These are phyloP conservation scores for Halteria grandinella DNA, from an alignment of 73 alveolate species.

Conservation along the genomic window DNA sequence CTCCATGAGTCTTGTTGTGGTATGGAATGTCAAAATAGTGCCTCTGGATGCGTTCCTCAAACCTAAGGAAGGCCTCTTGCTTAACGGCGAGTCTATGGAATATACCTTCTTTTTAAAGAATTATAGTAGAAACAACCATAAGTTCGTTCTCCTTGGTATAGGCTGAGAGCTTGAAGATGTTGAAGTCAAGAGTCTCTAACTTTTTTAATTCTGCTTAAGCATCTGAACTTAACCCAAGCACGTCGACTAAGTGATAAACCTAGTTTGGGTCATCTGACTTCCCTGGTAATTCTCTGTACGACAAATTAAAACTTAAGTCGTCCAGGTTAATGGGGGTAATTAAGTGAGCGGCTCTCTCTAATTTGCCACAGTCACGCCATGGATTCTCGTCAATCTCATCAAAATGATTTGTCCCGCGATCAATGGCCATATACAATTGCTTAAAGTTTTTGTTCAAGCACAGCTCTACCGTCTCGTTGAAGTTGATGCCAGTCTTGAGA, in stretches of 20 bases:
- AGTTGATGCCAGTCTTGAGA: no score
- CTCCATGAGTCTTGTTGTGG: slow-evolving; percentile 75
- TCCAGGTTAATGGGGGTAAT: no score
- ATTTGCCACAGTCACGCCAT: slow-evolving; percentile 20
- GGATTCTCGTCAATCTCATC: slow-evolving; percentile 9
- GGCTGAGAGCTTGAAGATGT: slow-evolving; percentile 38
- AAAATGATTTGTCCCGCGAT: slow-evolving; percentile 14
- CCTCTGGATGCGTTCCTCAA: slow-evolving; percentile 32
- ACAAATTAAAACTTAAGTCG: no score
- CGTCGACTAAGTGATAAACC: slow-evolving; percentile 16
- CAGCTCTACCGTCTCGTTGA: no score
- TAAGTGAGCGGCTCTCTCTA: slow-evolving; percentile 26
- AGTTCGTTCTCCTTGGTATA: slow-evolving; percentile 41
- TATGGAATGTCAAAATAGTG: slow-evolving; percentile 60
- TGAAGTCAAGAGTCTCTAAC: slow-evolving; percentile 52
- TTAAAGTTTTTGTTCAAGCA: neutral
- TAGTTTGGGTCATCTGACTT: neutral
- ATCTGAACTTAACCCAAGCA: neutral
- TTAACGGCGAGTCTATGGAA: slow-evolving; percentile 42
- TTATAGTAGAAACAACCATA: slow-evolving; percentile 4
- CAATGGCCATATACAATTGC: neutral
- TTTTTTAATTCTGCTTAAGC: neutral
- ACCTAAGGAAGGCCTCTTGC: slow-evolving; percentile 29
- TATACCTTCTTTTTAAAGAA: slow-evolving; percentile 40
- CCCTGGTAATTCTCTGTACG: slow-evolving; percentile 14